These are phyloP conservation scores for Circinella umbellata DNA, from an alignment of 371 early-diverging fungal genomes.

Conservation along the genomic window DNA sequence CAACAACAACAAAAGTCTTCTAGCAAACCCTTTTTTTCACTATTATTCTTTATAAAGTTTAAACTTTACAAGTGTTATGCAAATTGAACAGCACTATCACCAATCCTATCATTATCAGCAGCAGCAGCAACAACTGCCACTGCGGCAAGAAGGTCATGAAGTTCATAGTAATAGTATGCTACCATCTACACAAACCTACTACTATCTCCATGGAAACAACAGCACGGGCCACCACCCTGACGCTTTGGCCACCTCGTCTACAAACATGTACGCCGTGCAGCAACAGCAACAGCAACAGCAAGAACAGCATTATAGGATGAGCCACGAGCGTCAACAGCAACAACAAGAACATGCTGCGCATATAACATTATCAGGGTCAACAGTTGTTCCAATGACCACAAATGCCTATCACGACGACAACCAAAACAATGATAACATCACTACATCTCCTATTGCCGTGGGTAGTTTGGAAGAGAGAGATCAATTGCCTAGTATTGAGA, in stretches of 20 bases:
- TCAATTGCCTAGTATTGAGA: conserved; percentile 44
- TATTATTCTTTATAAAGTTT: background rate
- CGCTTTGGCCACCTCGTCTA: conserved; percentile 15
- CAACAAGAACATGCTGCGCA: background rate
- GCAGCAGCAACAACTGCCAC: background rate
- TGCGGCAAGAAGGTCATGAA: conserved; percentile 7
- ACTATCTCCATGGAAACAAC: conserved; percentile 14
- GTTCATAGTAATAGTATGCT: background rate
- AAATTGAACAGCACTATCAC: conserved; percentile 2
- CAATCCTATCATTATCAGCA: background rate
- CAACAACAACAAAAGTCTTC: too few species aligned
- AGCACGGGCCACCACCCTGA: conserved; percentile 9
- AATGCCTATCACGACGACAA: conserved; percentile 63
- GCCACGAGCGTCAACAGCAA: conserved; percentile 1
- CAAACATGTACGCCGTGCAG: conserved; percentile 4
- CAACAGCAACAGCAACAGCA: conserved; percentile 1
- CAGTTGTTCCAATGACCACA: conserved; percentile 98
- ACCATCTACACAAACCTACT: conserved; percentile 12
- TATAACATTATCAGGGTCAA: conserved; percentile 28
- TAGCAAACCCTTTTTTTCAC: background rate
- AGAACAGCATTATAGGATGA: background rate
- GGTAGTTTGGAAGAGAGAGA: conserved; percentile 23
- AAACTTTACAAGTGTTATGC: background rate
- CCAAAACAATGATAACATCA: too few species aligned
- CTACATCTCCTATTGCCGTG: background rate